Percentiles rank a stretch among this genome's conserved stretches.
phyloP scores from a whole-genome alignment of 345 rosid genomes.

The Aquilaria malaccensis region DNA sequence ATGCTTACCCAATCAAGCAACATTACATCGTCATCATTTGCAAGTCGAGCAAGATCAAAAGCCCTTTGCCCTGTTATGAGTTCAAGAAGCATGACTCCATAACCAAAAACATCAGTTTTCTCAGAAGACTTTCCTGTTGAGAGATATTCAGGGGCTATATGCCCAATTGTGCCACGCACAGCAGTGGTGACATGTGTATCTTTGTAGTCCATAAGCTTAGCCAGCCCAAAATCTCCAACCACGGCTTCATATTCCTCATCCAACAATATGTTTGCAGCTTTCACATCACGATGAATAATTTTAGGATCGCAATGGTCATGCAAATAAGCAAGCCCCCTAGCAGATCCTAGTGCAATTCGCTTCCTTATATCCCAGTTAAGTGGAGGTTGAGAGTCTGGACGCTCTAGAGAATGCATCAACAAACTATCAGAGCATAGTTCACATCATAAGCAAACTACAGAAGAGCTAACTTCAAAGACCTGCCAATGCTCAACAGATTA shows the following conservation, averaged over 20 bases:
- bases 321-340: slow-evolving; percentile 87
- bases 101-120: slow-evolving; percentile 97
- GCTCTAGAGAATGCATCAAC: slow-evolving; percentile 35
- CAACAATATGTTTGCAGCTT: slow-evolving; percentile 90
- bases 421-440: slow-evolving; percentile 5
- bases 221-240: slow-evolving; percentile 94
- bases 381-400: slow-evolving; percentile 37
- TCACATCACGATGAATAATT: slow-evolving; percentile 95
- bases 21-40: slow-evolving; percentile 92
- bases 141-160: slow-evolving; percentile 93
- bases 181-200: slow-evolving; percentile 94
- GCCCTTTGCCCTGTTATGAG: slow-evolving; percentile 94
- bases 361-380: slow-evolving; percentile 68
- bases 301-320: slow-evolving; percentile 93
- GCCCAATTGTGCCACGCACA: slow-evolving; percentile 97
- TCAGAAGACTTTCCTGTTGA: slow-evolving; percentile 89
- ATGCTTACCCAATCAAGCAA: slow-evolving; percentile 85
- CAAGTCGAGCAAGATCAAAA: slow-evolving; percentile 92
- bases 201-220: slow-evolving; percentile 86
- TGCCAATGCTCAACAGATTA: no score
- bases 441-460: not conserved
- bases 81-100: slow-evolving; percentile 98
- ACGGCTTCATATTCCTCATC: slow-evolving; percentile 95
- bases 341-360: slow-evolving; percentile 77
- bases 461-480: no score